Evolutionary conservation across 2,329 filamentous ascomycete species (phyloP).

Genomic region (Escovopsis weberi): DNA sequence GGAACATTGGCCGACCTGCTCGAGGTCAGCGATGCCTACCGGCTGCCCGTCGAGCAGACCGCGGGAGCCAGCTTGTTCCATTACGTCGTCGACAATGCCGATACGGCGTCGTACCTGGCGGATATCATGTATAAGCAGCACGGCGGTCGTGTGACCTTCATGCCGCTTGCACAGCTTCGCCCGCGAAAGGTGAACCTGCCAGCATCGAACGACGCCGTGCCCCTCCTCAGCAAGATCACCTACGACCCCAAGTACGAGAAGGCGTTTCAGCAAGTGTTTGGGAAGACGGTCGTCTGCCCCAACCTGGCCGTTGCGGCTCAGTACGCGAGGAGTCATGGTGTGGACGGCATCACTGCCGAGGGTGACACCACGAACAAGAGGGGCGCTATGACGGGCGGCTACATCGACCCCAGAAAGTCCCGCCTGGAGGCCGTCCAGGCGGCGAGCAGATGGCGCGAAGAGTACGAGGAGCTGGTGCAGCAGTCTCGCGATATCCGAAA

Average conservation of each 20-base stretch:
- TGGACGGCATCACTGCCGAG: constrained; percentile 87
- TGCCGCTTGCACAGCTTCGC: constrained; percentile 74
- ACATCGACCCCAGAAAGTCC: constrained; percentile 72
- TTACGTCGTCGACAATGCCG: constrained; percentile 85
- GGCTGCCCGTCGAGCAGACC: constrained; percentile 81
- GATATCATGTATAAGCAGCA: constrained; percentile 66
- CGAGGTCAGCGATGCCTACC: constrained; percentile 69
- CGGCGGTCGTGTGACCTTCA: constrained; percentile 82
- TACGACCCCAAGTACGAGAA: constrained; percentile 66
- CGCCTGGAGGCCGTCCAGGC: constrained; percentile 72
- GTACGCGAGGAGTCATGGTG: constrained; percentile 80
- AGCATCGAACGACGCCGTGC: constrained; percentile 72
- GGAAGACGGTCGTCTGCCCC: constrained; percentile 86
- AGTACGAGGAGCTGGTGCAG: constrained; percentile 52
- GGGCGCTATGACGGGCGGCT: constrained; percentile 90
- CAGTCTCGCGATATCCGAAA: constrained; percentile 51
- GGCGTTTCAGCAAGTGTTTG: constrained; percentile 90
- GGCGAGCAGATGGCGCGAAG: constrained; percentile 58
- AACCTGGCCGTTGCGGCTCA: constrained; percentile 77
- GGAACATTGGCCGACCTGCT: constrained; percentile 90
- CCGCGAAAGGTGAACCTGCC: constrained; percentile 62
- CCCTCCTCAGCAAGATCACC: constrained; percentile 69
- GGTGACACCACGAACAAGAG: constrained; percentile 92
- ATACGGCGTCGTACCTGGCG: constrained; percentile 70
- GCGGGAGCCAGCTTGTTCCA: constrained; percentile 89